These are phyloP conservation scores for Scytalidium sp. DNA, from an alignment of 2,329 filamentous ascomycete genomes.

Conservation along the genomic window DNA sequence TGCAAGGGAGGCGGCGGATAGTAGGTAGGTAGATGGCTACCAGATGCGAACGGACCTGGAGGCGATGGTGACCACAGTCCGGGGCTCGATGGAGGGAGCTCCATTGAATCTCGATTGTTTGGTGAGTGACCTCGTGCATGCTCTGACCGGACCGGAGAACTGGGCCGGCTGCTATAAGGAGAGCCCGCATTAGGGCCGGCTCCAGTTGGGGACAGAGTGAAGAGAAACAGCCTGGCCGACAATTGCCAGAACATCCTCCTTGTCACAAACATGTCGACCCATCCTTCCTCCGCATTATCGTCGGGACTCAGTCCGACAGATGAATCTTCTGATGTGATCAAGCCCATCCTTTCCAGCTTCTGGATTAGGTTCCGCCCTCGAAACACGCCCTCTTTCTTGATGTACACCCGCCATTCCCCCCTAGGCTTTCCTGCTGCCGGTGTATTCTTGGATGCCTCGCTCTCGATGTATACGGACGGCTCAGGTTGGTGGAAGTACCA, in stretches of 20 bases:
- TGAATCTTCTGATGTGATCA: constrained; percentile 74
- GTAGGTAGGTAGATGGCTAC: constrained; percentile 84
- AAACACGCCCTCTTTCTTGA: constrained; percentile 85
- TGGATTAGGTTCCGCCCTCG: constrained; percentile 76
- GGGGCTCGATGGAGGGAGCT: constrained; percentile 19
- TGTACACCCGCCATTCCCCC: constrained; percentile 82
- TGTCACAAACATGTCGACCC: constrained; percentile 79
- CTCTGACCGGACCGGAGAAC: constrained; percentile 43
- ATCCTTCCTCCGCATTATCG: constrained; percentile 62
- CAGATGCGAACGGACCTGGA: constrained; percentile 72
- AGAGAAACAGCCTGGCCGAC: constrained; percentile 82
- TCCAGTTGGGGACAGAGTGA: constrained; percentile 64
- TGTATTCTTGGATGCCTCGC: constrained; percentile 61
- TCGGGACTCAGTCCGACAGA: constrained; percentile 65
- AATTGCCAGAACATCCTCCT: constrained; percentile 88
- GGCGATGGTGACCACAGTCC: constrained; percentile 34
- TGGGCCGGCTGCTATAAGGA: constrained; percentile 50
- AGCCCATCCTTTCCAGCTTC: constrained; percentile 90
- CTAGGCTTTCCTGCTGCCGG: constrained; percentile 69
- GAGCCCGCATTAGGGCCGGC: constrained; percentile 43
- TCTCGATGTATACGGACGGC: constrained; percentile 63
- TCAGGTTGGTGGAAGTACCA: constrained; percentile 95
- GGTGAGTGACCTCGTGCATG: constrained; percentile 25
- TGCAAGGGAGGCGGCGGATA: constrained; percentile 82
- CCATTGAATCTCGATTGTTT: constrained; percentile 27